Percentiles rank a stretch among this genome's conserved stretches.
Conservation (phyloP, 352 stramenopile genomes). For the Plasmopara muralis region DNA sequence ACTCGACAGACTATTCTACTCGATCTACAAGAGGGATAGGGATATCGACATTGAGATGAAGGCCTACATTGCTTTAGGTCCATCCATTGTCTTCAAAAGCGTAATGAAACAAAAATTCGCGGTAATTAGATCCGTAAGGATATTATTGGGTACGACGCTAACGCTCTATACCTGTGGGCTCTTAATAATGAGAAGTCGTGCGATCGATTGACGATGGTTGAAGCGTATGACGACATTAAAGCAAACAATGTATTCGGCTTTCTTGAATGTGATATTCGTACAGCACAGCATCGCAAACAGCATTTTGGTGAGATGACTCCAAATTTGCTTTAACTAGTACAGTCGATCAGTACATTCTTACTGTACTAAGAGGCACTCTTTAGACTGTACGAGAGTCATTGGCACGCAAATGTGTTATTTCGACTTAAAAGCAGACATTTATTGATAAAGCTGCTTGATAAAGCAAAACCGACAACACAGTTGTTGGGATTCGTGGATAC, state of each 20-base stretch:
- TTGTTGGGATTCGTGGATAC: constrained; percentile 23
- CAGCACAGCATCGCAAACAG: no score
- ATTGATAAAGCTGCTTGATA: constrained; percentile 21
- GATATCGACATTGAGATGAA: background rate
- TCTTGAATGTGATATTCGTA: no score
- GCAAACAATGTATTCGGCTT: no score
- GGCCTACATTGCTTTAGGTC: background rate
- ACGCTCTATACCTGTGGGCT: background rate
- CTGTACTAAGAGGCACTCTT: no score
- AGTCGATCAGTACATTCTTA: no score
- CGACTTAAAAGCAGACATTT: constrained; percentile 21
- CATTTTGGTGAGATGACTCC: no score
- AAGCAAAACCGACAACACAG: constrained; percentile 14
- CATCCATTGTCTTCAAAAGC: background rate
- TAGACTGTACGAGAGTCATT: no score
- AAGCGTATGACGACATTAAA: no score
- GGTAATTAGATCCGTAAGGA: background rate
- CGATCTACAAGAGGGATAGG: background rate
- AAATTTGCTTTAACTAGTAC: no score
- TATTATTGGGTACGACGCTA: background rate
- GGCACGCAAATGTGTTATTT: constrained; percentile 3
- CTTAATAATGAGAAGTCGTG: background rate
- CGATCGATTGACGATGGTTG: background rate
- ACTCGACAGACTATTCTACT: background rate
- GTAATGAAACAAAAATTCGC: background rate